A percentile compares a stretch with the other conserved stretches of the same genome.
These are phyloP conservation scores for Megacollybia marginata DNA, from an alignment of 768 basidiomycete species.

Conservation along the genomic window DNA sequence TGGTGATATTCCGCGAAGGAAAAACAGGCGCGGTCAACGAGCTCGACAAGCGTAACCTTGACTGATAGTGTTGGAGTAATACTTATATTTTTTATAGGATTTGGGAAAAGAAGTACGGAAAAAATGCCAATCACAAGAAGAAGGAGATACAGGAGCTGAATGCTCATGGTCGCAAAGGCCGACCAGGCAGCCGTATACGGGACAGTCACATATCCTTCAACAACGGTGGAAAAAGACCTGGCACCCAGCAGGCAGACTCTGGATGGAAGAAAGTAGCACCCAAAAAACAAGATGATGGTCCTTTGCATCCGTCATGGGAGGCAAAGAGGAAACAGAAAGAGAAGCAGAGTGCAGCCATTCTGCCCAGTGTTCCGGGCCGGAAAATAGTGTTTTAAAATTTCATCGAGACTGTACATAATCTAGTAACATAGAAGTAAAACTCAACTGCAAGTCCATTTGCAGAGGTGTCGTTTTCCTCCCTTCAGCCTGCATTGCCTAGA, in stretches of 20 bases:
- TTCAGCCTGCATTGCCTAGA: constrained; percentile 52
- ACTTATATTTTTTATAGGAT: constrained; percentile 47
- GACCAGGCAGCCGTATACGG: not conserved
- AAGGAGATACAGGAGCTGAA: constrained; percentile 31
- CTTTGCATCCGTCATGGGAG: constrained; percentile 94
- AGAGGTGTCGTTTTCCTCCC: constrained; percentile 45
- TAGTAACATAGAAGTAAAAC: not conserved
- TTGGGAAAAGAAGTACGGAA: constrained; percentile 97
- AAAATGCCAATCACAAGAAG: constrained; percentile 86
- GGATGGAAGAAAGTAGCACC: constrained; percentile 4
- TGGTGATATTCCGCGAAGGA: constrained; percentile 51
- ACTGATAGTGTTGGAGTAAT: not conserved
- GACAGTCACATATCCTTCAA: not conserved
- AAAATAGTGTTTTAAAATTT: constrained; percentile 65
- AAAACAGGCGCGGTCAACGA: constrained; percentile 88
- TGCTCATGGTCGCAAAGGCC: constrained; percentile 4
- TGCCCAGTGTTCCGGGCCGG: constrained; percentile 62
- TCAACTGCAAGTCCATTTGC: constrained; percentile 11
- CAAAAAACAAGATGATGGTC: constrained; percentile 15
- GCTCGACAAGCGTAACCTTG: constrained; percentile 86
- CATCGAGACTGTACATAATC: not conserved
- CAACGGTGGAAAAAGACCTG: not conserved
- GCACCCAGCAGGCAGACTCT: constrained; percentile 14
- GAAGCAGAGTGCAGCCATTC: constrained; percentile 52
- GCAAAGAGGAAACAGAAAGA: constrained; percentile 81